These are phyloP conservation scores for Cryptococcus hybrid DNA, from an alignment of 1,284 basidiomycete species.

Conservation along the genomic window DNA sequence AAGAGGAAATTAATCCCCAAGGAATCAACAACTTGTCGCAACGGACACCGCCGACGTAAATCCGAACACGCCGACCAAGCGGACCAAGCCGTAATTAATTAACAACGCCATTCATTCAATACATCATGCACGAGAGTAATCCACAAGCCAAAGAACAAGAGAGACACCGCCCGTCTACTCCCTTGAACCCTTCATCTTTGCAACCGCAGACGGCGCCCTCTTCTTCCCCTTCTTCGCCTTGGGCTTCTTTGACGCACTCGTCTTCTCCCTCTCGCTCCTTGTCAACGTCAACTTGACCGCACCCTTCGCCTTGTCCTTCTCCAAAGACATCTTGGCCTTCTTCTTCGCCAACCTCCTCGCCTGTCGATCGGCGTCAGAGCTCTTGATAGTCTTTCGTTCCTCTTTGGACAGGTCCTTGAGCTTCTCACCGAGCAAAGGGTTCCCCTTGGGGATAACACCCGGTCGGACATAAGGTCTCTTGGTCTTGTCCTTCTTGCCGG, in stretches of 20 bases:
- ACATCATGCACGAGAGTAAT: no score
- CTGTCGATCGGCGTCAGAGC: conserved; percentile 70
- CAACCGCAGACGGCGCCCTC: conserved; percentile 42
- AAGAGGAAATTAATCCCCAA: no score
- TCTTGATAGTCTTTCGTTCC: conserved; percentile 77
- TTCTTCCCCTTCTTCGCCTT: conserved; percentile 32
- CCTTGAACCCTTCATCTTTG: conserved; percentile 50
- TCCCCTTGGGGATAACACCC: conserved; percentile 62
- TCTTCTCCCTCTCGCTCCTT: conserved; percentile 27
- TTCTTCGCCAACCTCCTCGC: conserved; percentile 86
- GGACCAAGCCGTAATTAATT: no score
- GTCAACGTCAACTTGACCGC: conserved; percentile 35
- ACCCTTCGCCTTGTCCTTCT: conserved; percentile 66
- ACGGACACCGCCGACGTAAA: no score
- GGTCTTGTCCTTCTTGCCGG: not conserved
- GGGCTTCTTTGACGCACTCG: conserved; percentile 12
- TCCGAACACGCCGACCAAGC: no score
- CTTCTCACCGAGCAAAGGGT: conserved; percentile 73
- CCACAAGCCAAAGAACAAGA: no score
- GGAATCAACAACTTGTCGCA: no score
- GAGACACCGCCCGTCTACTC: conserved; percentile 13
- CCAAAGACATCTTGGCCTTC: conserved; percentile 53
- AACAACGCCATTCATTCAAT: no score
- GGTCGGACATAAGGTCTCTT: conserved; percentile 3
- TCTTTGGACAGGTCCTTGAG: conserved; percentile 76